Conservation (phyloP, 345 rosid genomes). For the Isatis tinctoria region DNA sequence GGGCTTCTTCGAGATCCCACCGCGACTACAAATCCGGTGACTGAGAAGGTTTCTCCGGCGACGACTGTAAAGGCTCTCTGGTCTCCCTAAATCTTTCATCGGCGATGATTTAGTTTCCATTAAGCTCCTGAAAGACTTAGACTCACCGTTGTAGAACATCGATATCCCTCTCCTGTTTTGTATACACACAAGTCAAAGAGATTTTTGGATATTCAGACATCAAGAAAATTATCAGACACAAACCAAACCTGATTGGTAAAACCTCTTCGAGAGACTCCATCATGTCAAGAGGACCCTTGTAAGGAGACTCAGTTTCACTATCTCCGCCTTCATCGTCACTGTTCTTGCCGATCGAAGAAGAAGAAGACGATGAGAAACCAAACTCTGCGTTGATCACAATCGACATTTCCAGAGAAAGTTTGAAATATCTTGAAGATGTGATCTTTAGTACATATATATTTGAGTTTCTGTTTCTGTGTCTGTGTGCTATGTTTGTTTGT, state of each 20-base stretch:
- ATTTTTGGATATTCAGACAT: neutral
- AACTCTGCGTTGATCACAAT: slow-evolving; percentile 9
- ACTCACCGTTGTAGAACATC: slow-evolving; percentile 63
- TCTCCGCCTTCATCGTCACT: slow-evolving; percentile 41
- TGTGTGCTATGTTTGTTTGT: neutral
- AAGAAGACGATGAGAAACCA: slow-evolving; percentile 6
- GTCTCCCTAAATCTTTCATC: slow-evolving; percentile 51
- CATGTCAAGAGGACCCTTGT: slow-evolving; percentile 45
- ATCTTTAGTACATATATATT: neutral
- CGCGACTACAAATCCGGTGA: slow-evolving; percentile 34
- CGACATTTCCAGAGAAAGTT: slow-evolving; percentile 14
- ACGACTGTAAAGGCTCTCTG: slow-evolving; percentile 48
- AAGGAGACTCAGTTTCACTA: slow-evolving; percentile 52
- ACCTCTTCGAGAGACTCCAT: slow-evolving; percentile 56
- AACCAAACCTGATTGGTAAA: slow-evolving; percentile 45
- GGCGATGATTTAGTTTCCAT: slow-evolving; percentile 35
- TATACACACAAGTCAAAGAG: neutral
- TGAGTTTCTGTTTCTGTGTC: slow-evolving; percentile 16
- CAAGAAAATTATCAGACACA: neutral
- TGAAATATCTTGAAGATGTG: neutral
- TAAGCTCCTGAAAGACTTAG: slow-evolving; percentile 58
- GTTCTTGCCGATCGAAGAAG: slow-evolving; percentile 49
- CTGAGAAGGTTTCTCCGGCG: slow-evolving; percentile 49
- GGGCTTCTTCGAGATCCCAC: slow-evolving; percentile 53
- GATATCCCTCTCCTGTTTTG: slow-evolving; percentile 64